phyloP scores from a whole-genome alignment of 495 filamentous ascomycete genomes.

The Platismatia glauca region DNA sequence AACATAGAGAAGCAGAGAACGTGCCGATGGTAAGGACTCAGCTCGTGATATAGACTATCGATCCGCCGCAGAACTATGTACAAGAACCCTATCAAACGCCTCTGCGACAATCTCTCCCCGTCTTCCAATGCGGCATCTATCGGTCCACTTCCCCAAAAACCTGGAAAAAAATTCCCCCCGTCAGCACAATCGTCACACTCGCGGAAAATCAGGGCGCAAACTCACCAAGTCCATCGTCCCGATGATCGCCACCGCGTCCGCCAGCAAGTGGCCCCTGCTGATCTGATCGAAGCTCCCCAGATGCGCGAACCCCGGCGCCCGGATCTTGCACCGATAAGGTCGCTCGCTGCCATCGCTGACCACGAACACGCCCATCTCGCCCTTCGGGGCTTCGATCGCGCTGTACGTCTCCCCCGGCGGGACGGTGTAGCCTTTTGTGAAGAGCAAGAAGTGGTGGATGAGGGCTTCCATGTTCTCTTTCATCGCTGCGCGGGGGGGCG shows the following conservation, averaged over 20 bases:
- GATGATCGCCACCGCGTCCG: constrained; percentile 95
- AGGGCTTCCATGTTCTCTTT: constrained; percentile 99
- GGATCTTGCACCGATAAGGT: constrained; percentile 95
- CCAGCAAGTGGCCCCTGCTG: constrained; percentile 80
- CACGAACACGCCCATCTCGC: constrained; percentile 98
- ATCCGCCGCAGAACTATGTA: constrained; percentile 7
- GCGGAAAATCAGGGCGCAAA: background rate
- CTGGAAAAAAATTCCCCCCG: background rate
- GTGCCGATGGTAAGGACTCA: background rate
- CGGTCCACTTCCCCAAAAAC: constrained; percentile 62
- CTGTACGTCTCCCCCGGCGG: constrained; percentile 98
- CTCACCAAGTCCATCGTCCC: constrained; percentile 78
- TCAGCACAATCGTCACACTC: constrained; percentile 1
- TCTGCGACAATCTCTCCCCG: background rate
- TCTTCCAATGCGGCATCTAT: constrained; percentile 28
- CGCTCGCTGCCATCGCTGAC: constrained; percentile 93
- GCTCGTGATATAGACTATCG: background rate
- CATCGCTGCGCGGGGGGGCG: constrained; percentile 93
- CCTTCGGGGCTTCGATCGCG: constrained; percentile 97
- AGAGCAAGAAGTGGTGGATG: constrained; percentile 98
- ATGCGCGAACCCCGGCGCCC: constrained; percentile 95
- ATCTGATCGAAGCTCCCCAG: constrained; percentile 90
- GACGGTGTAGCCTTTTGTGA: constrained; percentile 95
- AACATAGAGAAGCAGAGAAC: too few relatives aligned
- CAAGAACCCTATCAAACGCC: constrained; percentile 3